A percentile compares a stretch with the other conserved stretches of the same genome.
These are phyloP conservation scores for Aeschynomene evenia DNA, from an alignment of 306 rosid species.

Conservation along the genomic window DNA sequence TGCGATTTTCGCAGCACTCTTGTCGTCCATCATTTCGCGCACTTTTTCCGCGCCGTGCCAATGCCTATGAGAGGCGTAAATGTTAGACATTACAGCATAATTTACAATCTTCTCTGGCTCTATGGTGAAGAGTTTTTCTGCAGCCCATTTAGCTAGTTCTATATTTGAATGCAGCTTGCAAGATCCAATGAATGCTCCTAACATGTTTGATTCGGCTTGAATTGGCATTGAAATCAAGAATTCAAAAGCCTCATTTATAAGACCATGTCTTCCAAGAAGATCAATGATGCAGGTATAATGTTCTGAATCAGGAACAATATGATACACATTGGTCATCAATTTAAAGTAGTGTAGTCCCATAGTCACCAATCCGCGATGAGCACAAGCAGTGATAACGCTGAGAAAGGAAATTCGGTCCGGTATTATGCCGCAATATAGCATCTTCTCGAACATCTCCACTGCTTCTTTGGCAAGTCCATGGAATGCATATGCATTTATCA, in stretches of 20 bases:
- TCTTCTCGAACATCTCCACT: constrained; percentile 53
- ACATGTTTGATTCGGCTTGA: constrained; percentile 47
- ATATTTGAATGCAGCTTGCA: constrained; percentile 62
- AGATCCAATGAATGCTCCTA: constrained; percentile 74
- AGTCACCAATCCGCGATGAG: constrained; percentile 57
- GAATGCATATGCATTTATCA: constrained; percentile 65
- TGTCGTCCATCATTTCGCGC: constrained; percentile 45
- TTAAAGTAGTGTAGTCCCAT: constrained; percentile 62
- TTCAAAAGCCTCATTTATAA: constrained; percentile 60
- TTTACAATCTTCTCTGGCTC: constrained; percentile 60
- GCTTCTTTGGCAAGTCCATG: constrained; percentile 73
- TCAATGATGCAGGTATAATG: constrained; percentile 67
- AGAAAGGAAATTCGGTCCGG: constrained; percentile 69
- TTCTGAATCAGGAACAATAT: constrained; percentile 51
- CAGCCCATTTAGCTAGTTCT: constrained; percentile 58
- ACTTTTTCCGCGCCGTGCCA: constrained; percentile 66
- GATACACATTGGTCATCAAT: constrained; percentile 50
- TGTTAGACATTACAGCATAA: constrained; percentile 58
- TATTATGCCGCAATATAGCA: constrained; percentile 47
- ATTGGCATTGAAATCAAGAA: constrained; percentile 50
- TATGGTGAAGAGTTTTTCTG: constrained; percentile 49
- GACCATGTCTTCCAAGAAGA: constrained; percentile 72
- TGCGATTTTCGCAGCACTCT: constrained; percentile 43
- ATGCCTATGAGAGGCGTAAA: constrained; percentile 59
- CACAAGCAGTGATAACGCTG: constrained; percentile 72